Evolutionary conservation across 352 stramenopile species (phyloP).

Genomic region (Phytophthora crassamura): DNA sequence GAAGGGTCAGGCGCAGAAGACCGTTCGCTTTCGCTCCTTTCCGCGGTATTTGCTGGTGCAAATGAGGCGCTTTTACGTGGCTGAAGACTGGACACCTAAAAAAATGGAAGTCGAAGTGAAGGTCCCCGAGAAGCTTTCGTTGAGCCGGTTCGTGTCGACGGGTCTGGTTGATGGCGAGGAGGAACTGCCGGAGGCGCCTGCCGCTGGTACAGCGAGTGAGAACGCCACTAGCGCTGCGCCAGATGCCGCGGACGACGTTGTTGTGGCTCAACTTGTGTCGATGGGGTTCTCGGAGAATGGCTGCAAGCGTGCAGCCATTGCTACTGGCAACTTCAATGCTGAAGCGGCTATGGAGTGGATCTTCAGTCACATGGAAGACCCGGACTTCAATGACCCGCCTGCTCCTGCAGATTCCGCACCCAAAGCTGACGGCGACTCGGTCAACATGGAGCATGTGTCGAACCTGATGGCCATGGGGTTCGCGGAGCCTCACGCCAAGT

Average conservation of each 20-base stretch:
- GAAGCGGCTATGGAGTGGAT: constrained; percentile 98
- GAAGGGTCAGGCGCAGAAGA: constrained; percentile 84
- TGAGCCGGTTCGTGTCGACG: constrained; percentile 82
- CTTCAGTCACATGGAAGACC: constrained; percentile 98
- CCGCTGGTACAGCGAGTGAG: constrained; percentile 5
- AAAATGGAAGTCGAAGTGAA: constrained; percentile 98
- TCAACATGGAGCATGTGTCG: constrained; percentile 78
- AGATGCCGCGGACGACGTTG: constrained; percentile 86
- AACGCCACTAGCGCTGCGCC: constrained; percentile 8
- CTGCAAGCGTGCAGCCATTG: constrained; percentile 95
- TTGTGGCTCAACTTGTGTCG: constrained; percentile 95
- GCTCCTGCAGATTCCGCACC: constrained; percentile 15
- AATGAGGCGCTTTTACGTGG: constrained; percentile 97
- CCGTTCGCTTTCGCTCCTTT: constrained; percentile 93
- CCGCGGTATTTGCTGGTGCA: constrained; percentile 97
- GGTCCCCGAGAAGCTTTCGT: constrained; percentile 92
- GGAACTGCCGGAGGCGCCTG: constrained; percentile 78
- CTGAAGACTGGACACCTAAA: constrained; percentile 96
- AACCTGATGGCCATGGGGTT: constrained; percentile 91
- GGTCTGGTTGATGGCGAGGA: constrained; percentile 89
- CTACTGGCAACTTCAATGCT: constrained; percentile 89
- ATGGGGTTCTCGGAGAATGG: constrained; percentile 99
- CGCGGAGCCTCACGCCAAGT: constrained; percentile 89
- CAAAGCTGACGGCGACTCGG: constrained; percentile 47
- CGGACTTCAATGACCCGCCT: constrained; percentile 97